Percentiles rank a stretch among this genome's conserved stretches.
These are phyloP conservation scores for Podila horticola DNA, from an alignment of 192 early-diverging fungal species.

Conservation along the genomic window DNA sequence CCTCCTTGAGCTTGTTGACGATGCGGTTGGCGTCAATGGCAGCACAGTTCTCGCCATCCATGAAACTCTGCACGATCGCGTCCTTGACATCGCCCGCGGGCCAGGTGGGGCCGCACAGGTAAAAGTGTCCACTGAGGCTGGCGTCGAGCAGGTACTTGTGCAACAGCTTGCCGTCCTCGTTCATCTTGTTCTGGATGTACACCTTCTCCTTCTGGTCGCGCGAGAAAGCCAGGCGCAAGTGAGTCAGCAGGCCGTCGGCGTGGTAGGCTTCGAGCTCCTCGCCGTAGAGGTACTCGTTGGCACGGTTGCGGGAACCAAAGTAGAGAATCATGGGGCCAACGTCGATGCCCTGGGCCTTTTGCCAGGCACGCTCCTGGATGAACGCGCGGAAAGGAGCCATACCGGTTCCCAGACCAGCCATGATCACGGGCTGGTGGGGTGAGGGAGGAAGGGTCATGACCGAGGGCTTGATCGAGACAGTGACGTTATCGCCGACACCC, in stretches of 20 bases:
- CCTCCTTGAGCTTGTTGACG: slow-evolving; percentile 92
- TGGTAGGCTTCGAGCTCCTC: slow-evolving; percentile 97
- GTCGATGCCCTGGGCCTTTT: slow-evolving; percentile 76
- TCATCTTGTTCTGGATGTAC: slow-evolving; percentile 97
- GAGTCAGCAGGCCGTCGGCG: slow-evolving; percentile 87
- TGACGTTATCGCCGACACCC: slow-evolving; percentile 73
- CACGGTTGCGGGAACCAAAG: slow-evolving; percentile 95
- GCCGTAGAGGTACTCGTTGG: slow-evolving; percentile 95
- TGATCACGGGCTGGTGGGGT: slow-evolving; percentile 88
- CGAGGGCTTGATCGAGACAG: slow-evolving; percentile 93
- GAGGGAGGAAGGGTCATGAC: slow-evolving; percentile 95
- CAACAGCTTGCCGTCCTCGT: slow-evolving; percentile 82
- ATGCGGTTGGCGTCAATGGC: slow-evolving; percentile 70
- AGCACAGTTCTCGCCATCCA: slow-evolving; percentile 65
- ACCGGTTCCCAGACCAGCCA: slow-evolving; percentile 97
- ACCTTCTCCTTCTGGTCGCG: slow-evolving; percentile 94
- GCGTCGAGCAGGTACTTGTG: slow-evolving; percentile 78
- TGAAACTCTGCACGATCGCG: slow-evolving; percentile 86
- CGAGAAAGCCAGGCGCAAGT: slow-evolving; percentile 92
- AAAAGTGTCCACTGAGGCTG: slow-evolving; percentile 80
- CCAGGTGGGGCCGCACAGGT: slow-evolving; percentile 98
- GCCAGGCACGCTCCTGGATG: slow-evolving; percentile 91
- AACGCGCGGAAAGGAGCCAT: slow-evolving; percentile 99
- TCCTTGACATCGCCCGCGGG: slow-evolving; percentile 94
- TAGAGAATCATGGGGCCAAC: slow-evolving; percentile 97